Base-by-base conservation (phyloP, 164 flowering plant genomes). In the Aristolochia californica region DNA sequence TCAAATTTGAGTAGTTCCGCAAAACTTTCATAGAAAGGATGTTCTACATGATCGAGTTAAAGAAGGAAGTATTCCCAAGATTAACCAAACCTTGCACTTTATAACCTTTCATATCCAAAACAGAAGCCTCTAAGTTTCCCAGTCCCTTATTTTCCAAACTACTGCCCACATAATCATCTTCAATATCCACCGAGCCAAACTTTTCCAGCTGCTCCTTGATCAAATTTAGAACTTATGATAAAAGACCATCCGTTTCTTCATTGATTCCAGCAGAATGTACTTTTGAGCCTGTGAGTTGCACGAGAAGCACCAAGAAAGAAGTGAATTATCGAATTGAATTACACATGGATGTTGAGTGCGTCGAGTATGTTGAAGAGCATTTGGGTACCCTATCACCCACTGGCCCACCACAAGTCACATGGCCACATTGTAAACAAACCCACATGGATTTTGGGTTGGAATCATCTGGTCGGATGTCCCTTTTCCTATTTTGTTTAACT, bases 401-500 rank as follows among this genome's bases (percentile, higher is more conserved):
- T 69, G 81, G 71, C 16, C 95, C 97, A 23, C 95, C 97, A 77
- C 99, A 94, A 5, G 80, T 68, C 73, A 67, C 78, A 74, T 80
- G 89, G 13, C 97, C 99, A 70, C 99, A 94, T 26, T 76, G 76
- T 72, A 94, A 80, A 68, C 99, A 94, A 68, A 90, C 65, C 97
- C 97, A 94, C 56, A 81, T 72, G 44, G 65, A 64, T 23, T 71
- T 76, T 4, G 80, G 62, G 51, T 73, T 80, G 11, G 68, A 27
- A 30, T 74, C 77, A n/a, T 15, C 43, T 18, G 65, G 56, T 38
- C 70, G 66, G 26, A 49, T 48, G 25, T 77, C 88, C 60, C 83
- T 83, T 70, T 80, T 82, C 77, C 77, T 80, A 56, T 78, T 85
- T 49, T 75, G 79, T 55, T 84, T 94, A 55, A 83, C 78, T 71